phyloP scores from a whole-genome alignment of 164 flowering plant genomes.

The Warburgia ugandensis region DNA sequence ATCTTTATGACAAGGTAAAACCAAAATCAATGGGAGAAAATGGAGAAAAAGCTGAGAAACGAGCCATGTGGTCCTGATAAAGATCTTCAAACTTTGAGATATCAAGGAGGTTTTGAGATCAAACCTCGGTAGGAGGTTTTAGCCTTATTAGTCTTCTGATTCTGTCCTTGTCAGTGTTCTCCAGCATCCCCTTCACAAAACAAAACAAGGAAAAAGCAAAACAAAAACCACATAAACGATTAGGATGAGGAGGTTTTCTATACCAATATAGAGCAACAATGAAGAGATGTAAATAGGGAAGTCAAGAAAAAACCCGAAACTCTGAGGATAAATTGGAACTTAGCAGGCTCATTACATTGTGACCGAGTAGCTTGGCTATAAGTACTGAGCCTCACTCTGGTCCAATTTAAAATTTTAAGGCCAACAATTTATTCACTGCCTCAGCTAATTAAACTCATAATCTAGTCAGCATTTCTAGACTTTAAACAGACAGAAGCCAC shows the following conservation, averaged over 20 bases:
- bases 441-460: background rate
- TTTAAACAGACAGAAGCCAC: background rate
- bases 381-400: background rate
- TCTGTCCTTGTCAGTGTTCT: conserved; percentile 53
- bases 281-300: background rate
- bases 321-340: too few species aligned
- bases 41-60: too few species aligned
- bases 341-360: background rate
- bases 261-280: background rate
- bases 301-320: background rate
- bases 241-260: background rate
- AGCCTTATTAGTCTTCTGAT: conserved; percentile 42
- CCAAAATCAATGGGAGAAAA: too few species aligned
- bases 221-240: background rate
- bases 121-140: conserved; percentile 50
- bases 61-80: too few species aligned
- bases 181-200: conserved; percentile 52
- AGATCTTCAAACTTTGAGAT: too few species aligned
- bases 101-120: conserved; percentile 7
- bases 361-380: background rate
- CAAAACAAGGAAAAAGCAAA: background rate
- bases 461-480: too few species aligned
- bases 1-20: too few species aligned
- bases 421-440: background rate
- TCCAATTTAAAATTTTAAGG: background rate